Base-by-base conservation (phyloP, 345 rosid genomes). In the Hibiscus trionum region DNA sequence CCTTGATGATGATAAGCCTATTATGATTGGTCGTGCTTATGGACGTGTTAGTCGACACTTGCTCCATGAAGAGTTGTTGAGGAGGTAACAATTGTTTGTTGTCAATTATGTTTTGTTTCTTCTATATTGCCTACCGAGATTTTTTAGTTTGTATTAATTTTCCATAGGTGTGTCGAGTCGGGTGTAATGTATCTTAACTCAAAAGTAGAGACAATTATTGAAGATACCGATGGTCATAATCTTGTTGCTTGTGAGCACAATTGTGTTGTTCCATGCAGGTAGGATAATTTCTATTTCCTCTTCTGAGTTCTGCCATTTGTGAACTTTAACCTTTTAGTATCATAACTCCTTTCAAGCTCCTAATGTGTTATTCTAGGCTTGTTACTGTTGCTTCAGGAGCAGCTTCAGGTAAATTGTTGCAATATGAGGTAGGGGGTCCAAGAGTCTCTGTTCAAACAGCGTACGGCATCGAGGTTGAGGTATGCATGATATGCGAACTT, bases 321-420 rank as follows among this genome's bases (percentile, higher is more conserved):
- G 15, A 35, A 11, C 12, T 1, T 53, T 33, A 29, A 37, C n/a
- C 4, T 73, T 78, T 37, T 47, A 17, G 21, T 12, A 61, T 61
- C 70, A 15, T 21, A 47, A 42, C 31, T 47, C 24, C n/a, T 59
- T 61, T 75, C 63, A 80, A 80, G 75, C 75, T 73, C 77, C 80
- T 88, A 73, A 82, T 79, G 46, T 78, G 46, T 63, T 62, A 71
- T 77, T 87, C 66, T 83, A 91, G 99, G 89, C 96, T 95, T 80
- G 97, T 87, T 47, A 86, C 96, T 50, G 99, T 95, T 84, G 99
- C 99, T 76, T 95, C 97, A 39, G 99, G 97, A 83, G 99, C 99
- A 69, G 97, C 99, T 86, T 95, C 99, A 9, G 99, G 99, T 76
- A 95, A 88, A 82, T 91, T 95, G 33, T 83, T 95, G 91, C 88